Evolutionary conservation across 371 early-diverging fungal genomes (phyloP), one percentile per base, ranked within the genome.

Genomic region (Syncephalastrum monosporum): DNA sequence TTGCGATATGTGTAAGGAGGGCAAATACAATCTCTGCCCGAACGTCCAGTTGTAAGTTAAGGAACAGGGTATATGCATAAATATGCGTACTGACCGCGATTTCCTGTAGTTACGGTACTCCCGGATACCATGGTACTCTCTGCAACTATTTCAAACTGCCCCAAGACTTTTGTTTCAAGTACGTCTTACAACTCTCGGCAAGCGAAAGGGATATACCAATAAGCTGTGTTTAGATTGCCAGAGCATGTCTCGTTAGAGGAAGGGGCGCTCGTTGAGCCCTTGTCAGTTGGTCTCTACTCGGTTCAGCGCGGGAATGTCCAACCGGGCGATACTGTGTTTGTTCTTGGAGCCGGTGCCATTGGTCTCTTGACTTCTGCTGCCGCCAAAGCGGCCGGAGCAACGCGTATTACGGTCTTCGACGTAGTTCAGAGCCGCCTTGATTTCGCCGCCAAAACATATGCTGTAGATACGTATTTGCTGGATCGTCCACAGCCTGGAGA

Each of bases 311-410:
- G 85, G 19, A 65, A 71, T 15, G 73, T 79, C 23, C 64, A 79
- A 5, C 67, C 87, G 14, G 92, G 91, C 12, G 86, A 90, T 50
- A 69, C 81, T 4, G 77, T 88, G 10, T 63, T 74, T 21, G 68
- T 77, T 50, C 64, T 71, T 5, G 78, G 78, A 19, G 78, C 72
- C 23, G 78, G 78, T 3, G 71, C 78, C 8, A 60, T 70, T 8
- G 78, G 78, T 23, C 63, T 77, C 48, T 65, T 76, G 48, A 61
- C 63, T 0, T 72, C 67, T 52, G 81, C 81, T 27, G 74, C 73
- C 13, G 78, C 78, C 4, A 81, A 74, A 54, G 81, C 81, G 23
- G 68, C 74, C 17, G 81, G 81, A 44, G 78, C 81, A 10, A 51
- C 63, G 27, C 69, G 71, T 46, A 61, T 81, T 24, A 72, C 69